Conservation (phyloP, 2,329 filamentous ascomycete genomes). For the Thelonectria discophora region DNA sequence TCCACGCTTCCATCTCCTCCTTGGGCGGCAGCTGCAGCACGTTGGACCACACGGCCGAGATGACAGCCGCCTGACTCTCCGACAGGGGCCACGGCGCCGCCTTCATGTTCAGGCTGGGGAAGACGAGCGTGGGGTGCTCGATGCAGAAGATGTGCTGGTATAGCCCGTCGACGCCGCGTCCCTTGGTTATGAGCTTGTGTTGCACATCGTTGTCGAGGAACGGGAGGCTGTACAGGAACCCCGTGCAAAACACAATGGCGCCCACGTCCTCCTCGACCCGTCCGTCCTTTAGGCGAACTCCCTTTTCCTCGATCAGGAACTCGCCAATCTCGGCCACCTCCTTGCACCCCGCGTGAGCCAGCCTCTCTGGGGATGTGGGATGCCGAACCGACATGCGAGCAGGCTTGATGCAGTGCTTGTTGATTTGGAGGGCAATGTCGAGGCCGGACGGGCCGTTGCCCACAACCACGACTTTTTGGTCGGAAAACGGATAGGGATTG, state of each 20-base stretch:
- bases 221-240: constrained; percentile 86
- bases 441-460: constrained; percentile 86
- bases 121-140: constrained; percentile 78
- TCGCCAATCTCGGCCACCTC: constrained; percentile 68
- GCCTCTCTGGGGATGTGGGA: constrained; percentile 55
- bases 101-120: constrained; percentile 78
- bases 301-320: constrained; percentile 63
- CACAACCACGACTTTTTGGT: constrained; percentile 82
- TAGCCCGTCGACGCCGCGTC: constrained; percentile 73
- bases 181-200: constrained; percentile 69
- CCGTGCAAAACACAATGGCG: constrained; percentile 84
- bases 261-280: constrained; percentile 74
- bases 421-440: constrained; percentile 84
- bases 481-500: constrained; percentile 66
- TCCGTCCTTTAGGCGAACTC: constrained; percentile 73
- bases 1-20: constrained; percentile 76
- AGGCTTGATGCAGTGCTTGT: constrained; percentile 63
- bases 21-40: constrained; percentile 69
- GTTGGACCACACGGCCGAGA: constrained; percentile 81
- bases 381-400: constrained; percentile 72
- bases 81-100: constrained; percentile 88
- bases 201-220: constrained; percentile 64
- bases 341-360: constrained; percentile 56
- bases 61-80: constrained; percentile 80
- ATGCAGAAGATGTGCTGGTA: constrained; percentile 85